These are phyloP conservation scores for Backusella tarrabulga DNA, from an alignment of 192 early-diverging fungal genomes.

Conservation along the genomic window DNA sequence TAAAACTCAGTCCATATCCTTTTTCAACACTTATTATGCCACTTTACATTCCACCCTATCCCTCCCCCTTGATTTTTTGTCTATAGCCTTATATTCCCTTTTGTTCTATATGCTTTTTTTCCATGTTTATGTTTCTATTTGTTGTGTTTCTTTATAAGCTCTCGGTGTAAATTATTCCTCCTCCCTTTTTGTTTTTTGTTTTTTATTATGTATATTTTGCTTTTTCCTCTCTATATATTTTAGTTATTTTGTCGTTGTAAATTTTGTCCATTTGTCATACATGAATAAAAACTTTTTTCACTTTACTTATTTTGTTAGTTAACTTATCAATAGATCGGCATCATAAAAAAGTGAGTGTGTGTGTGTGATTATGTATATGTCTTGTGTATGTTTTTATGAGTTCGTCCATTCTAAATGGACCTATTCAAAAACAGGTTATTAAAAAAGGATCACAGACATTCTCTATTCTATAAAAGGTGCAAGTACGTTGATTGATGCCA, in stretches of 20 bases:
- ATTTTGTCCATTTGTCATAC: slow-evolving; percentile 5
- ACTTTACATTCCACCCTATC: neutral
- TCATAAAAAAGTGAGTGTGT: neutral
- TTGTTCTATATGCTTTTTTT: neutral
- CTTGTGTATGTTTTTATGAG: neutral
- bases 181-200: neutral
- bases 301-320: neutral
- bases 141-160: slow-evolving; percentile 2
- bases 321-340: neutral
- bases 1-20: neutral
- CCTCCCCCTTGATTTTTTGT: neutral
- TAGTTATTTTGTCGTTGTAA: neutral
- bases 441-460: slow-evolving; percentile 3
- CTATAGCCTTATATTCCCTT: neutral
- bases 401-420: neutral
- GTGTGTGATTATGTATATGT: neutral
- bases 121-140: slow-evolving; percentile 3
- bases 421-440: slow-evolving; percentile 6
- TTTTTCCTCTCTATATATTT: neutral
- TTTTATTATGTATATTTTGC: slow-evolving; percentile 1
- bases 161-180: neutral
- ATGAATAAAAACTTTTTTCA: neutral
- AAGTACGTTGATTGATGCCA: slow-evolving; percentile 2
- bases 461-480: neutral
- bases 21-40: neutral